Percentiles rank a stretch among this genome's conserved stretches.
Evolutionary conservation across 1,284 basidiomycete species (phyloP).

Genomic region (Puccinia novopanici): DNA sequence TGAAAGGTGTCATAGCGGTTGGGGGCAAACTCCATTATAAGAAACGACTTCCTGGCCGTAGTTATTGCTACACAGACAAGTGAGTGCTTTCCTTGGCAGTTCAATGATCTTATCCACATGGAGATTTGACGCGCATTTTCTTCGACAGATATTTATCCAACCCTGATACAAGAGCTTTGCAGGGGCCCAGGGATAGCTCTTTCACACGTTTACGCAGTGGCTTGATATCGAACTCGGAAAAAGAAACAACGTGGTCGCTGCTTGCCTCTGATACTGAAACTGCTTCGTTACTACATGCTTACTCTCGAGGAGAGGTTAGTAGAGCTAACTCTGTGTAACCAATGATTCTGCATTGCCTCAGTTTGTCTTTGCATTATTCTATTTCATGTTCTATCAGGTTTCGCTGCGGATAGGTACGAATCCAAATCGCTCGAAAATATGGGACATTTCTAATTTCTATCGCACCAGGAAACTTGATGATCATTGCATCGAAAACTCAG

Average conservation of each 20-base stretch:
- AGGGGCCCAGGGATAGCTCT: background rate
- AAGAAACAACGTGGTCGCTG: constrained; percentile 30
- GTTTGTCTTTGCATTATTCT: background rate
- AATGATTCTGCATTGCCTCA: background rate
- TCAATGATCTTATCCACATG: background rate
- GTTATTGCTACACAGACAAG: constrained; percentile 50
- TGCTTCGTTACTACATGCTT: constrained; percentile 48
- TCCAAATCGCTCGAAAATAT: constrained; percentile 35
- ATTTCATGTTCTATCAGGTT: background rate
- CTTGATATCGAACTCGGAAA: background rate
- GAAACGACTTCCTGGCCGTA: constrained; percentile 47
- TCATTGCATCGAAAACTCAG: constrained; percentile 35
- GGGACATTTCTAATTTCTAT: constrained; percentile 33
- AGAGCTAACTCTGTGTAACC: background rate
- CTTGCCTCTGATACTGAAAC: constrained; percentile 45
- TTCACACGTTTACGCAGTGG: background rate
- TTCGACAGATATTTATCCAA: constrained; percentile 24
- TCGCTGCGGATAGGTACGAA: constrained; percentile 10
- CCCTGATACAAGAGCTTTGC: constrained; percentile 38
- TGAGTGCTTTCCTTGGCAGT: constrained; percentile 4
- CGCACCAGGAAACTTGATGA: constrained; percentile 40
- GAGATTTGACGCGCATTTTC: background rate
- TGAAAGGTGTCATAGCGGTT: constrained; percentile 29
- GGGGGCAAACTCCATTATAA: constrained; percentile 38
- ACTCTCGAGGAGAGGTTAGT: constrained; percentile 34